Evolutionary conservation across 2,329 filamentous ascomycete species (phyloP).

Genomic region (Aureobasidium sp.): DNA sequence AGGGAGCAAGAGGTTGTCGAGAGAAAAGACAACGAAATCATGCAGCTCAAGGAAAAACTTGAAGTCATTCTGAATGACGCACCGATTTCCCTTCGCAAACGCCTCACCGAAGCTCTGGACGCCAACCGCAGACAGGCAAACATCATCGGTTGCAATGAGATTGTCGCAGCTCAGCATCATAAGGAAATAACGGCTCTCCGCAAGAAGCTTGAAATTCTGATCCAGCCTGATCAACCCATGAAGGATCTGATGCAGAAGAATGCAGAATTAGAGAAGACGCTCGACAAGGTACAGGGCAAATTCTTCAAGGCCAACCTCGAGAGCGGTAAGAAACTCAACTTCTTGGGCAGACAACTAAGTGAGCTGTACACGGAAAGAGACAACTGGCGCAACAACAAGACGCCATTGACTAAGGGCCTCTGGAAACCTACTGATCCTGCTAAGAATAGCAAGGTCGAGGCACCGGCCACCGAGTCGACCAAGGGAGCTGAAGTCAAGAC

Average conservation of each 20-base stretch:
- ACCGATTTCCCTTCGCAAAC: not conserved
- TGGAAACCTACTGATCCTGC: not conserved
- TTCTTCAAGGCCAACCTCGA: not conserved
- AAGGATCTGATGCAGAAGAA: not conserved
- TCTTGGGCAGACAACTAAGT: not conserved
- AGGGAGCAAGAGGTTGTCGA: not conserved
- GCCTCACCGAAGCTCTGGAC: not conserved
- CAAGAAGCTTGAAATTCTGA: not conserved
- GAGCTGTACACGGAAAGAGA: not conserved
- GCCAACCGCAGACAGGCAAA: constrained; percentile 1
- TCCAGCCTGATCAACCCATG: not conserved
- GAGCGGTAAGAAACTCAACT: not conserved
- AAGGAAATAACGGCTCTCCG: not conserved
- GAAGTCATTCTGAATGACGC: not conserved
- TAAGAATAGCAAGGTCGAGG: not conserved
- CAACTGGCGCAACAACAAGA: not conserved
- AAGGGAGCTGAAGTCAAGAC: not conserved
- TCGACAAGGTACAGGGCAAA: not conserved
- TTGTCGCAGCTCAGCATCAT: not conserved
- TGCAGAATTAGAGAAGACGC: not conserved
- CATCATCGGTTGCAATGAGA: not conserved
- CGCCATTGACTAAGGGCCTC: not conserved
- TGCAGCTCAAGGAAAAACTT: not conserved
- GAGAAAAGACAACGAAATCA: not conserved
- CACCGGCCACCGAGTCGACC: not conserved